phyloP scores from a whole-genome alignment of 192 early-diverging fungal species.

The Cladochytrium replicatum region DNA sequence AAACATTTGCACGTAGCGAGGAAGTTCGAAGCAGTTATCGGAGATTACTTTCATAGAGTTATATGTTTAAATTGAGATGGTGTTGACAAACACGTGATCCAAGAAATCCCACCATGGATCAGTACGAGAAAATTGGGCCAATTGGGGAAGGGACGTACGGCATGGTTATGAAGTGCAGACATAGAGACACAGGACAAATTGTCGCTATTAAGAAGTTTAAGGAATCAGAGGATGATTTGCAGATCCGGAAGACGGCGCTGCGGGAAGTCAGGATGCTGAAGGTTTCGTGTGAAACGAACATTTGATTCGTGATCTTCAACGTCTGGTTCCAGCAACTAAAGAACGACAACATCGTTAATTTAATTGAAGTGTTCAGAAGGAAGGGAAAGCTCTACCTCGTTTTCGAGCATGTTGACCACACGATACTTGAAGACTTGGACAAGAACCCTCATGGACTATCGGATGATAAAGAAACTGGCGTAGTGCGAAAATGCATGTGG shows the following conservation, averaged over 20 bases:
- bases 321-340: constrained; percentile 44
- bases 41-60: too few species aligned
- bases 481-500: constrained; percentile 54
- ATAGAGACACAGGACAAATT: constrained; percentile 52
- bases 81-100: too few species aligned
- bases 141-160: constrained; percentile 60
- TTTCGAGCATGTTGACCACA: constrained; percentile 58
- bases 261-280: constrained; percentile 55
- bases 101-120: too few species aligned
- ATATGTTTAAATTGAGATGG: too few species aligned
- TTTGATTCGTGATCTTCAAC: too few species aligned
- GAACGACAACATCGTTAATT: constrained; percentile 59
- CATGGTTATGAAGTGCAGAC: constrained; percentile 57
- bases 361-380: constrained; percentile 50
- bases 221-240: constrained; percentile 52
- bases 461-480: constrained; percentile 35
- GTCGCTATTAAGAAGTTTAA: constrained; percentile 63
- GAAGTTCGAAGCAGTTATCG: too few species aligned
- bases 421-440: constrained; percentile 54
- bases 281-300: constrained; percentile 6
- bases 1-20: too few species aligned
- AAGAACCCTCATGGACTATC: constrained; percentile 45
- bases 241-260: constrained; percentile 53
- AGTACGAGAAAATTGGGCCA: constrained; percentile 51
- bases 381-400: constrained; percentile 58